Evolutionary conservation across 192 early-diverging fungal genomes (phyloP).

Genomic region (Phlyctochytrium planicorne): DNA sequence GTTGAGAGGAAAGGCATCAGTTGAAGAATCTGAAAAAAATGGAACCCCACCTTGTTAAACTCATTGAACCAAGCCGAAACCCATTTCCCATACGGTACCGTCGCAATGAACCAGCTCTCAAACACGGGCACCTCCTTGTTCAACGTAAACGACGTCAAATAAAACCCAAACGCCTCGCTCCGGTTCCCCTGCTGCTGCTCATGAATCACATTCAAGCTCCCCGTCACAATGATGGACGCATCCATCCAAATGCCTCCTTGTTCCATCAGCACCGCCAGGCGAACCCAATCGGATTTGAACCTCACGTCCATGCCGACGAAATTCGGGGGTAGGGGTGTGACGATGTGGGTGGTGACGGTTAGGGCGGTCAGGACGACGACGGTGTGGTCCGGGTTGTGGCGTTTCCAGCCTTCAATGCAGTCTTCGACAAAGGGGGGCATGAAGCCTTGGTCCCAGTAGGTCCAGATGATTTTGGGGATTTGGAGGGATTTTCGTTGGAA

Average conservation of each 20-base stretch:
- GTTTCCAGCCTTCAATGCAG: neutral
- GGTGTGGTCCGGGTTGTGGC: neutral
- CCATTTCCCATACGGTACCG: neutral
- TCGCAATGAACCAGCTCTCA: neutral
- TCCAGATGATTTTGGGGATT: neutral
- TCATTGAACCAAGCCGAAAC: neutral
- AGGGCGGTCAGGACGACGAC: neutral
- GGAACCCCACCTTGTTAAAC: too few relatives aligned
- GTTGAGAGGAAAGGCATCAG: too few relatives aligned
- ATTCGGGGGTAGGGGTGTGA: neutral
- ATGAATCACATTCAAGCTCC: neutral
- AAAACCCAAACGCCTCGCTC: neutral
- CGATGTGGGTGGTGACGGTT: neutral
- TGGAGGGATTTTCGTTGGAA: too few relatives aligned
- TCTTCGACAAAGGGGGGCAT: neutral
- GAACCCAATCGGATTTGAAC: neutral
- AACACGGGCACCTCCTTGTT: neutral
- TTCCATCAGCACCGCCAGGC: constrained; percentile 11
- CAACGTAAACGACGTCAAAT: neutral
- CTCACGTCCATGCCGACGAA: constrained; percentile 1
- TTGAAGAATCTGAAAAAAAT: too few relatives aligned
- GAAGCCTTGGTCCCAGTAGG: neutral
- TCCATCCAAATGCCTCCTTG: constrained; percentile 3
- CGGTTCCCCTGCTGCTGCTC: neutral
- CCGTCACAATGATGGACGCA: neutral